Conservation (phyloP, 2,329 filamentous ascomycete genomes). For the Hypoxylon sp. region DNA sequence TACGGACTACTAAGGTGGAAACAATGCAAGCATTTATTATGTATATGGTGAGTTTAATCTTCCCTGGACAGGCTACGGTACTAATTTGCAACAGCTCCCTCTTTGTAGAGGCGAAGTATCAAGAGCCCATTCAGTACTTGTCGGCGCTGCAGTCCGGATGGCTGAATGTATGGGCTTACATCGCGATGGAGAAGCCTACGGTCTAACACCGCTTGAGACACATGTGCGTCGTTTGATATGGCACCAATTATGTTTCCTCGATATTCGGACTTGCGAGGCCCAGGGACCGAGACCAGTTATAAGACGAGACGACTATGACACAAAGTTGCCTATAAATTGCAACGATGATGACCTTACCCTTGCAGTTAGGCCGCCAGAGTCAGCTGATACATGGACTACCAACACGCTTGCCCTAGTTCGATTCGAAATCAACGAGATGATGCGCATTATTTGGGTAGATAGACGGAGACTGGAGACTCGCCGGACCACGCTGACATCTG, state of each 20-base stretch:
- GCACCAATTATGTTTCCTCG: constrained; percentile 84
- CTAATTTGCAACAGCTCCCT: constrained; percentile 68
- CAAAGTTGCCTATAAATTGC: constrained; percentile 78
- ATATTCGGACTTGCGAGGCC: constrained; percentile 80
- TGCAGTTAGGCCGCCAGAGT: constrained; percentile 59
- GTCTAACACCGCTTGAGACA: constrained; percentile 76
- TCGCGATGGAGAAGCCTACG: constrained; percentile 77
- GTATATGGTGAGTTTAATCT: constrained; percentile 72
- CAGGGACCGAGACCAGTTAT: constrained; percentile 81
- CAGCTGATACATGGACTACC: constrained; percentile 74
- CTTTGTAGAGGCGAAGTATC: constrained; percentile 81
- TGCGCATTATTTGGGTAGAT: constrained; percentile 78
- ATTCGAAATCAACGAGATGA: constrained; percentile 81
- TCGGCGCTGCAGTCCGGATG: constrained; percentile 79
- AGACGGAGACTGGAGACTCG: constrained; percentile 74
- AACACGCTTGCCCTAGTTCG: constrained; percentile 78
- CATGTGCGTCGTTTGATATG: constrained; percentile 80
- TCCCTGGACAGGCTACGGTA: constrained; percentile 3
- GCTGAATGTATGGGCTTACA: constrained; percentile 85
- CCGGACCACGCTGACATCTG: constrained; percentile 72
- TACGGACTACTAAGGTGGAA: constrained; percentile 79
- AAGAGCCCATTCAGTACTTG: constrained; percentile 78
- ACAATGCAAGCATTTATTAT: constrained; percentile 83
- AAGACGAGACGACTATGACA: constrained; percentile 81
- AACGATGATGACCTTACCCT: constrained; percentile 74